Evolutionary conservation across 1,284 basidiomycete genomes (phyloP), one percentile per base, ranked within the genome.

Genomic region (Papiliotrema laurentii): DNA sequence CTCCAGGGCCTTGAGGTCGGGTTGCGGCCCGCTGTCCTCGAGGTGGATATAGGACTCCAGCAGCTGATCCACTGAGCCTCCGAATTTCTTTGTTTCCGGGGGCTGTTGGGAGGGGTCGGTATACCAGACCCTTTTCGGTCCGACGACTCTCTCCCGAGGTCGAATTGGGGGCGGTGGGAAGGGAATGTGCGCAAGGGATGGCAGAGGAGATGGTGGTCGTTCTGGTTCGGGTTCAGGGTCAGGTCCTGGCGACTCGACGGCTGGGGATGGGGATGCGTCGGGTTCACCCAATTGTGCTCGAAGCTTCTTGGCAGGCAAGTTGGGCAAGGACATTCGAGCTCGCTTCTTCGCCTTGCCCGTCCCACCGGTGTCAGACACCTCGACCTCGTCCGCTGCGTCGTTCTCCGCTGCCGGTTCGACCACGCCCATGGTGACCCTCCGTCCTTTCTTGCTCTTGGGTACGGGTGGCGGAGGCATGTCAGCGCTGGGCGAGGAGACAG

Each of bases 21-120:
- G 66, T 10, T 50, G 48, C 2, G 59, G 52, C 2, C 82, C 81
- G n/a, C 77, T 73, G 40, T 78, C 76, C 33, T 76, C 72, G 37
- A 76, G 47, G 37, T 66, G 64, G 5, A 83, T 74, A 63, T 83
- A 91, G 0, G 87, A 88, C 0, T 76, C 66, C 13, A 92, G 69
- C 41, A 84, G 78, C 0, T 73, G 58, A 4, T 72, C 55, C 16
- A 90, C 65, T 0, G 84, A 84, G 2, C 77, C 77, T 11, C 76
- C 78, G 56, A 80, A 78, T 39, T 74, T 75, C 0, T 81, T 74
- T 0, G 69, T 35, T 5, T 56, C 71, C 0, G 77, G 76, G 1
- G 86, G 84, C 13, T 76, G 75, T 67, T 93, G 89, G 14, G 61
- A 63, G 0, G 86, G 87, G 61, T 84, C 79, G 0, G 87, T 81